phyloP scores from a whole-genome alignment of 2,329 filamentous ascomycete genomes.

The Colletotrichum karsti region DNA sequence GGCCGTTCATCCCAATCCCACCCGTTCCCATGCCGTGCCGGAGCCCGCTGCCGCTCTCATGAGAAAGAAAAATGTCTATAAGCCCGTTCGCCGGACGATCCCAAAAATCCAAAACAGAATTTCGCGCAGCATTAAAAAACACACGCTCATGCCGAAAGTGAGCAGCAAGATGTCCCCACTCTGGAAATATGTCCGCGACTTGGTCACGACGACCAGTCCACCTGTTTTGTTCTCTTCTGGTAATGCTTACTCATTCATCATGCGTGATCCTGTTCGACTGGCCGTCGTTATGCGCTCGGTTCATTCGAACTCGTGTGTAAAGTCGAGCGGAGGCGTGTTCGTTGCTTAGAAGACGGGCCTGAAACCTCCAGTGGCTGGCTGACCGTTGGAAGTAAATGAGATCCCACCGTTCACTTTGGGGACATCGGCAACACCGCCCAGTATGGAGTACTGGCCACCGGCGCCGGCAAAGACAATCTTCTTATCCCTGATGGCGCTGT shows the following conservation, averaged over 20 bases:
- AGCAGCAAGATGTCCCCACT: slow-evolving; percentile 1
- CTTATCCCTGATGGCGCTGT: slow-evolving; percentile 80
- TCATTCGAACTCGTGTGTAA: not conserved
- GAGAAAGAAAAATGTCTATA: slow-evolving; percentile 17
- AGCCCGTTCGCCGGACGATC: slow-evolving; percentile 9
- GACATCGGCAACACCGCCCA: slow-evolving; percentile 53
- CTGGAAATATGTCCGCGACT: slow-evolving; percentile 12
- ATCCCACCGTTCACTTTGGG: slow-evolving; percentile 40
- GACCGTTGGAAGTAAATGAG: slow-evolving; percentile 17
- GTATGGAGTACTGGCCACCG: slow-evolving; percentile 84
- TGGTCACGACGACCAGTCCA: not conserved
- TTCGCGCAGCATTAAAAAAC: not conserved
- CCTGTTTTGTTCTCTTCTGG: not conserved
- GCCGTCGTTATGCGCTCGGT: not conserved
- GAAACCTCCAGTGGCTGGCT: slow-evolving; percentile 25
- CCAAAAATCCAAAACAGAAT: not conserved
- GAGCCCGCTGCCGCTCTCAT: slow-evolving; percentile 6
- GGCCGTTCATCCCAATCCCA: slow-evolving; percentile 7
- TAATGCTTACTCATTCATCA: slow-evolving; percentile 6
- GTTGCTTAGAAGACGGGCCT: slow-evolving; percentile 15
- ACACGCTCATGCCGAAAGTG: slow-evolving; percentile 13
- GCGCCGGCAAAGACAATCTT: slow-evolving; percentile 81
- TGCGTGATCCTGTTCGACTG: slow-evolving; percentile 1
- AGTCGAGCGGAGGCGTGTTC: not conserved
- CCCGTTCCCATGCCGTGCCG: slow-evolving; percentile 13